A percentile compares a stretch with the other conserved stretches of the same genome.
Evolutionary conservation across 352 stramenopile genomes (phyloP).

Genomic region (Hyaloperonospora arabidopsidis): DNA sequence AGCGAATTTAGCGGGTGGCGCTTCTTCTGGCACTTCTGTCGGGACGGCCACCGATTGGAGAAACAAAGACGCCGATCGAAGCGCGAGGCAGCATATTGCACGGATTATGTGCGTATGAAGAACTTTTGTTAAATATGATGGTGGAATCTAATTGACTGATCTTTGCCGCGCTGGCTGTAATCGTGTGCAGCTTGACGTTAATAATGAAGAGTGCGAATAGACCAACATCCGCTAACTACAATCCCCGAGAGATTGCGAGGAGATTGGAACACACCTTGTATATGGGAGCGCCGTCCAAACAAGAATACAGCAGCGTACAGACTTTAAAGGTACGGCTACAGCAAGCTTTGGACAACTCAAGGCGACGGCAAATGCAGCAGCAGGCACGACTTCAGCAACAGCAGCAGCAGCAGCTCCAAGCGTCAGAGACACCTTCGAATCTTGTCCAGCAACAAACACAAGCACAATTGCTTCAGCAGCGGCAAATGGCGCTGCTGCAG

Average conservation of each 20-base stretch:
- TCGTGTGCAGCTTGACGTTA: slow-evolving; percentile 58
- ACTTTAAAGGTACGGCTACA: slow-evolving; percentile 78
- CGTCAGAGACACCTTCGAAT: slow-evolving; percentile 35
- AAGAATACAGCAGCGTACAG: slow-evolving; percentile 85
- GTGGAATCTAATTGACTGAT: slow-evolving; percentile 14
- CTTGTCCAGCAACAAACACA: slow-evolving; percentile 37
- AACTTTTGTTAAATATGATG: slow-evolving; percentile 1
- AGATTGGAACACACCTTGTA: slow-evolving; percentile 82
- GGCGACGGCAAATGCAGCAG: slow-evolving; percentile 71
- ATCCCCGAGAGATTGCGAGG: slow-evolving; percentile 78
- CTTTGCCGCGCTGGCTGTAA: slow-evolving; percentile 7
- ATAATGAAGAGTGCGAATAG: slow-evolving; percentile 88
- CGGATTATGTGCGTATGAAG: slow-evolving; percentile 71
- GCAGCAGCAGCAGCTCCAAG: slow-evolving; percentile 32
- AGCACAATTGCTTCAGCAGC: slow-evolving; percentile 46
- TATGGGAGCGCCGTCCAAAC: slow-evolving; percentile 72
- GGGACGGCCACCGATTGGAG: slow-evolving; percentile 55
- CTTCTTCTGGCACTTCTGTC: slow-evolving; percentile 4
- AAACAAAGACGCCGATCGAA: slow-evolving; percentile 78
- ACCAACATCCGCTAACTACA: slow-evolving; percentile 83
- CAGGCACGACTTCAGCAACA: slow-evolving; percentile 32
- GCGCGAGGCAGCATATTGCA: slow-evolving; percentile 77
- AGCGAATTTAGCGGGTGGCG: slow-evolving; percentile 2
- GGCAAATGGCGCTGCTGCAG: slow-evolving; percentile 53
- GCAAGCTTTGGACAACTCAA: slow-evolving; percentile 78